Percentiles rank a stretch among this genome's conserved stretches.
These are phyloP conservation scores for Neofusicoccum ribis DNA, from an alignment of 2,329 filamentous ascomycete genomes.

Conservation along the genomic window DNA sequence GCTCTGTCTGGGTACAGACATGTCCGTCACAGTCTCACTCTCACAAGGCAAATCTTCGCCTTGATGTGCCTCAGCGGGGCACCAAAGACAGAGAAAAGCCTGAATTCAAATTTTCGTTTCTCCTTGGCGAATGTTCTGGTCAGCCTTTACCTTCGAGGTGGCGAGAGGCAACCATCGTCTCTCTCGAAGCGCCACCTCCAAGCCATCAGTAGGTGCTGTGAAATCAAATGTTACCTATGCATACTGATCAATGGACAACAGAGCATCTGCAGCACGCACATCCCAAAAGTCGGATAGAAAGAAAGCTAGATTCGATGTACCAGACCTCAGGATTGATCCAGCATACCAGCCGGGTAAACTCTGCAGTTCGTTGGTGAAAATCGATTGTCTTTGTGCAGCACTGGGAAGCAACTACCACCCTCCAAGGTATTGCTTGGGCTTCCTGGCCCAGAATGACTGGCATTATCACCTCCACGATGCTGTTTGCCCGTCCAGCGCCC, in stretches of 20 bases:
- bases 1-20: conserved; percentile 11
- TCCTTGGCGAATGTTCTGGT: background rate
- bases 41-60: conserved; percentile 20
- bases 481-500: background rate
- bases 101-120: background rate
- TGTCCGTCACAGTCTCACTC: conserved; percentile 16
- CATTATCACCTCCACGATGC: conserved; percentile 18
- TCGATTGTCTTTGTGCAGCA: background rate
- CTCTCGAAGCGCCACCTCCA: background rate
- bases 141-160: background rate
- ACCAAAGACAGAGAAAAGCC: background rate
- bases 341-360: background rate
- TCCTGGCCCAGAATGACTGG: background rate
- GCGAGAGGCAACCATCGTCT: conserved; percentile 4
- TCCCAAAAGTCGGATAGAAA: background rate
- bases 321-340: background rate
- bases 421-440: conserved; percentile 5
- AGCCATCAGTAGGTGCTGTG: background rate
- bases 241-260: background rate
- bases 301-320: background rate
- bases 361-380: background rate
- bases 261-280: background rate
- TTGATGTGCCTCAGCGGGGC: conserved; percentile 13
- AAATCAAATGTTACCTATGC: too few relatives aligned
- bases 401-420: background rate